A percentile compares a stretch with the other conserved stretches of the same genome.
Conservation (phyloP, 2,329 filamentous ascomycete species). For the Penicillium sclerotigenum region DNA sequence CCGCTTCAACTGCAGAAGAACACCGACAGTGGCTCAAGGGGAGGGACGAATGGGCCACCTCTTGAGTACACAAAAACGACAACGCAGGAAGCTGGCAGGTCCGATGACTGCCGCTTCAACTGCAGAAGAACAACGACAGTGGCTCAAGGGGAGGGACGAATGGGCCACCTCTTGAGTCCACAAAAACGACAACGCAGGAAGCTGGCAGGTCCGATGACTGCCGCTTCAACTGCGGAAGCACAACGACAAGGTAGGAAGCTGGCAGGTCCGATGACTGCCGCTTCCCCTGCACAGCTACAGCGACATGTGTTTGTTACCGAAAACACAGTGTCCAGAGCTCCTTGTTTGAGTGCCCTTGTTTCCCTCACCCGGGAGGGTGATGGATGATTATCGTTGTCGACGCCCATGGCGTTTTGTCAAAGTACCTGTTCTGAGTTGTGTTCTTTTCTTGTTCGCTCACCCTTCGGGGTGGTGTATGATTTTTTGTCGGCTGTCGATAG, state of each 20-base stretch:
- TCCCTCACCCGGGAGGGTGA: not conserved
- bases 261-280: not conserved
- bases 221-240: not conserved
- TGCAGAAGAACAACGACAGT: not conserved
- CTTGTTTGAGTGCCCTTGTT: not conserved
- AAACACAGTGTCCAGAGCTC: not conserved
- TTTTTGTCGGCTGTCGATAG: not conserved
- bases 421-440: not conserved
- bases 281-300: slow-evolving; percentile 1
- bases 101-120: not conserved
- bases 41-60: slow-evolving; percentile 1
- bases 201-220: not conserved
- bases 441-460: not conserved
- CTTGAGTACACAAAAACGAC: not conserved
- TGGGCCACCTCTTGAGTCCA: not conserved
- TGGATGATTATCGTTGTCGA: not conserved
- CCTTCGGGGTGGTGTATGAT: not conserved
- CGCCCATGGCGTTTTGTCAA: not conserved
- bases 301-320: not conserved
- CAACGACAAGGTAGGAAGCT: not conserved
- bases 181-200: not conserved
- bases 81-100: not conserved
- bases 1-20: not conserved
- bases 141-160: slow-evolving; percentile 1
- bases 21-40: not conserved